Conservation (phyloP, 805 yeast genomes). For the Saccharomyces jurei region DNA sequence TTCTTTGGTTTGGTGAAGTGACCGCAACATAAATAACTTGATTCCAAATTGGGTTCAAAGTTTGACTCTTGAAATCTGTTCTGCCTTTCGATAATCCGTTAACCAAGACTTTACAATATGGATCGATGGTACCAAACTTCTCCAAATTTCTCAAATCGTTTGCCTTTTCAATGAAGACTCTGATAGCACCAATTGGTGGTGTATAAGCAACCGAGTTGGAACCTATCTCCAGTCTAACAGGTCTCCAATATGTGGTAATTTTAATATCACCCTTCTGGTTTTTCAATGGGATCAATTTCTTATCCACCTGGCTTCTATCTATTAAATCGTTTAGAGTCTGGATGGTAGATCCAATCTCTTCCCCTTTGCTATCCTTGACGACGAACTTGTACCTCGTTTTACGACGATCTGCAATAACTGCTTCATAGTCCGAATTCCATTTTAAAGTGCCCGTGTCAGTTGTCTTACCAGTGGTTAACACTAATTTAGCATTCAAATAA, state of each 20-base stretch:
- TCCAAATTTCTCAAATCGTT: constrained; percentile 75
- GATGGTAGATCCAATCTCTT: constrained; percentile 51
- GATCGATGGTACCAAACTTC: constrained; percentile 84
- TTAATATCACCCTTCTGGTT: constrained; percentile 66
- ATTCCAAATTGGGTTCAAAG: constrained; percentile 77
- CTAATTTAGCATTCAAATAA: constrained; percentile 51
- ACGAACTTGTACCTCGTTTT: constrained; percentile 60
- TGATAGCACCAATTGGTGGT: constrained; percentile 89
- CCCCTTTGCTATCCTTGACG: constrained; percentile 53
- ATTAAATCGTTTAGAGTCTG: constrained; percentile 57
- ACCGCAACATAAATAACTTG: constrained; percentile 76
- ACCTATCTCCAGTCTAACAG: constrained; percentile 64
- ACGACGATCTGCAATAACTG: constrained; percentile 64
- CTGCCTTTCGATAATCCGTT: constrained; percentile 73
- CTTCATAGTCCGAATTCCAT: constrained; percentile 57
- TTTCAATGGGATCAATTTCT: constrained; percentile 65
- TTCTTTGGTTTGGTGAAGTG: constrained; percentile 70
- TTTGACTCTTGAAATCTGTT: constrained; percentile 59
- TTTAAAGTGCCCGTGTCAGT: constrained; percentile 60
- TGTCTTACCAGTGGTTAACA: constrained; percentile 42
- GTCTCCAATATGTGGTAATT: constrained; percentile 72
- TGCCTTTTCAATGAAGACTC: constrained; percentile 65
- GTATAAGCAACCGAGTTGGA: constrained; percentile 72
- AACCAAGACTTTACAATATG: constrained; percentile 72
- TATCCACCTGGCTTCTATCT: constrained; percentile 71